Evolutionary conservation across 2,329 filamentous ascomycete genomes (phyloP).

Genomic region (Penicillium occitanis): DNA sequence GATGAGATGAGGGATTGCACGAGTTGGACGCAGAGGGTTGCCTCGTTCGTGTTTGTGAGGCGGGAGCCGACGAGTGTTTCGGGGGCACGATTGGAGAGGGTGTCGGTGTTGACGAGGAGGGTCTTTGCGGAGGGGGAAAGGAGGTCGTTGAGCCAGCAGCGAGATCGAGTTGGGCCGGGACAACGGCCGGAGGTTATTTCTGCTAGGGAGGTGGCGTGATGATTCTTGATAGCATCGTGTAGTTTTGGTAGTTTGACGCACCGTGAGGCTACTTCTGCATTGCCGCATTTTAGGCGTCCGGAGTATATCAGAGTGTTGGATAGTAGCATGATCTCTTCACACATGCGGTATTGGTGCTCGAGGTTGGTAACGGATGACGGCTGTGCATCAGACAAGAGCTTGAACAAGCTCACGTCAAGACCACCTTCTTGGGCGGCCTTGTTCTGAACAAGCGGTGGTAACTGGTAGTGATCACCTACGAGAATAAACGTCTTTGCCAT

Average conservation of each 20-base stretch:
- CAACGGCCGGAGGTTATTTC: conserved; percentile 50
- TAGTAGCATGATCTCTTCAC: conserved; percentile 90
- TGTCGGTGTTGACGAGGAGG: conserved; percentile 86
- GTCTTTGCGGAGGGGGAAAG: conserved; percentile 71
- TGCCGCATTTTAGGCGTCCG: conserved; percentile 88
- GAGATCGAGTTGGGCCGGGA: conserved; percentile 46
- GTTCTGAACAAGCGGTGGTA: conserved; percentile 91
- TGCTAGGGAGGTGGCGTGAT: conserved; percentile 49
- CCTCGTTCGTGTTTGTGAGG: conserved; percentile 85
- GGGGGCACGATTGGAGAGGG: conserved; percentile 60
- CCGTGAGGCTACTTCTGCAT: conserved; percentile 67
- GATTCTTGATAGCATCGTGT: conserved; percentile 56
- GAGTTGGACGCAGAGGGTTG: conserved; percentile 72
- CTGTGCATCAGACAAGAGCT: conserved; percentile 83
- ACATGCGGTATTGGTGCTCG: conserved; percentile 98
- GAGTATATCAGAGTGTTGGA: conserved; percentile 92
- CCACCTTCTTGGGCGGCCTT: conserved; percentile 82
- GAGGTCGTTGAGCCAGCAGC: conserved; percentile 76
- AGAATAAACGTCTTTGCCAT: conserved; percentile 92
- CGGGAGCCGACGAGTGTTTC: conserved; percentile 73
- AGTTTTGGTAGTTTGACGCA: conserved; percentile 69
- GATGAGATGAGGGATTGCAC: conserved; percentile 74
- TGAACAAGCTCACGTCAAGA: conserved; percentile 90
- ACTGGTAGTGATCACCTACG: conserved; percentile 93
- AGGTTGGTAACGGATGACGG: conserved; percentile 85